Base-by-base conservation (phyloP, 2,329 filamentous ascomycete genomes). In the Cytospora leucostoma region DNA sequence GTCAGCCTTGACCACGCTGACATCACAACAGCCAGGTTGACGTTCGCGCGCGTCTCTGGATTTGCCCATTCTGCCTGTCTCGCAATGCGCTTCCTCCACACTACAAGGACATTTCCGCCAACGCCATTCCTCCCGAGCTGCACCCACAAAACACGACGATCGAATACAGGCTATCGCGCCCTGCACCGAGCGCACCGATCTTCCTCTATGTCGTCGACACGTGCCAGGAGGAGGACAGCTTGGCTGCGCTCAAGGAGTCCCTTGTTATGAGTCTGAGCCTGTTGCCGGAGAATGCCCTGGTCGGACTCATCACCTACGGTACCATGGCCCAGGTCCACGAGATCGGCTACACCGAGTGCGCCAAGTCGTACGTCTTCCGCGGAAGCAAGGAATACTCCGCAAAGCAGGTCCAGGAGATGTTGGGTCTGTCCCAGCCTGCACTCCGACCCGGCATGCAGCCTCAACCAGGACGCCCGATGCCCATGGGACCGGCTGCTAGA, bases 391-490 rank as follows among this genome's bases (percentile, higher is more conserved):
- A 99, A 73, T 99, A 99, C 76, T 85, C 88, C n/a, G 91, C 93
- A 60, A 98, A 98, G 80, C 93, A 98, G 75, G 93, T 99, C n/a
- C 94, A 98, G 77, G 95, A 99, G 74, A 99, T 99, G 95, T 88
- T 99, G 57, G 95, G 93, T 34, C 83, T 97, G 61, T 82, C 88
- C 55, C 85, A 89, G 21, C 82, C 90, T 32, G 87, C 87, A 40
- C 76, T 92, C 67, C 88, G 95, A 68, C 92, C 93, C 32, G 87
- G 87, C 61, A 86, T 90, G 77, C 86, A 86, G 64, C 88, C 88
- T 68, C 86, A 87, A 67, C 88, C 91, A 54, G 91, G 92, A 67
- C 87, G 92, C 49, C 84, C 87, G 68, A 84, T 90, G 69, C 86
- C 90, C 12, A 88, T 91, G 76, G 91, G 92, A 50, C 89, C 93